Conservation (phyloP, 768 basidiomycete genomes). For the Tylopilus sp. region DNA sequence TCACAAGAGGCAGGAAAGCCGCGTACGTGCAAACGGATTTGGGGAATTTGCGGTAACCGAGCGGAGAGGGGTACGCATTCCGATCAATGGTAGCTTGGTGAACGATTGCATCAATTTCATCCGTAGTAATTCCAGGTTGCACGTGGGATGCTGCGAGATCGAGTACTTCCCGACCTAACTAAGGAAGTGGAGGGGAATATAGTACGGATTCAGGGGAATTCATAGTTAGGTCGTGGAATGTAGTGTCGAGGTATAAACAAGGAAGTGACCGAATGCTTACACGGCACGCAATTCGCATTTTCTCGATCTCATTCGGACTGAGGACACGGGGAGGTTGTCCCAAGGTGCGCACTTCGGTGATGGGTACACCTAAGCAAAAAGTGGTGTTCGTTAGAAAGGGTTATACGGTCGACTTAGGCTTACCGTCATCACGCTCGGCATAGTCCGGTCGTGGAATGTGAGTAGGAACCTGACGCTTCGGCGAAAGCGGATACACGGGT, state of each 20-base stretch:
- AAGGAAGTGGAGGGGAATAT: neutral
- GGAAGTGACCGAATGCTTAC: constrained; percentile 47
- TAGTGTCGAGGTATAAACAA: neutral
- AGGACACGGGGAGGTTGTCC: constrained; percentile 68
- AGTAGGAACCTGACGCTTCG: constrained; percentile 70
- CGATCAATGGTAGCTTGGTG: constrained; percentile 90
- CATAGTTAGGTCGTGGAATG: neutral
- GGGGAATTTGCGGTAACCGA: constrained; percentile 88
- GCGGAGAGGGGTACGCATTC: constrained; percentile 89
- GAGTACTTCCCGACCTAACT: constrained; percentile 92
- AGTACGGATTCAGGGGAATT: neutral
- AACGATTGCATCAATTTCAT: constrained; percentile 90
- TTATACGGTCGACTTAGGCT: constrained; percentile 20
- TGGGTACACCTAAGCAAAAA: constrained; percentile 50
- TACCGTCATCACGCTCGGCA: constrained; percentile 57
- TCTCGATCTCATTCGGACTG: constrained; percentile 73
- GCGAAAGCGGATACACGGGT: constrained; percentile 86
- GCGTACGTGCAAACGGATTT: constrained; percentile 95
- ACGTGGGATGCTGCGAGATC: constrained; percentile 86
- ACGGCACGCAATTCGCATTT: constrained; percentile 82
- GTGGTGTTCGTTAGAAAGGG: neutral
- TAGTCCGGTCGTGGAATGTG: constrained; percentile 91
- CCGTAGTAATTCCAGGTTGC: constrained; percentile 91
- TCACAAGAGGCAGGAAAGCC: constrained; percentile 15
- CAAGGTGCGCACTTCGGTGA: constrained; percentile 51